Conservation (phyloP, 1,139 yeast genomes). For the Dujonia santamariae region DNA sequence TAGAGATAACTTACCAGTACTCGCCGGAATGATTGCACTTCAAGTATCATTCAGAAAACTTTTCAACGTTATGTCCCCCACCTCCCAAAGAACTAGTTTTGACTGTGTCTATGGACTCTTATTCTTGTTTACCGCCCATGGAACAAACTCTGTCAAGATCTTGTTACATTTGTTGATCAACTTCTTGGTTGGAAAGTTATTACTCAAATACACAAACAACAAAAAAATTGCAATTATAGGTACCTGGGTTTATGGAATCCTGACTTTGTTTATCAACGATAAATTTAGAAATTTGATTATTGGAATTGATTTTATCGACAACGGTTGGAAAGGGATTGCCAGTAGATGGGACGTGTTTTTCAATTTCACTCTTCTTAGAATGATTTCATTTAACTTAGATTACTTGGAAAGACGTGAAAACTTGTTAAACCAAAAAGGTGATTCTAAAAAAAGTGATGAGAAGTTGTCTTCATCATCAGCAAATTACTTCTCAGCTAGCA, state of each 20-base stretch:
- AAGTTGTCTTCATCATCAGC: not conserved
- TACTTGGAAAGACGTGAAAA: conserved; percentile 46
- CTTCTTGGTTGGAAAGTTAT: conserved; percentile 50
- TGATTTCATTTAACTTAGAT: conserved; percentile 82
- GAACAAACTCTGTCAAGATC: conserved; percentile 65
- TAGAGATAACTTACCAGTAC: conserved; percentile 69
- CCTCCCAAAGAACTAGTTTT: conserved; percentile 45
- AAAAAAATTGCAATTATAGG: conserved; percentile 27
- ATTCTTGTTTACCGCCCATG: conserved; percentile 77
- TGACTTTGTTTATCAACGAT: conserved; percentile 76
- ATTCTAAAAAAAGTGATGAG: not conserved
- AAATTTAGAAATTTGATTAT: conserved; percentile 52
- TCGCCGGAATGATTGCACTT: conserved; percentile 48
- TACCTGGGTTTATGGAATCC: conserved; percentile 79
- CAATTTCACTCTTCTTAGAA: conserved; percentile 81
- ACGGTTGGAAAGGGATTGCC: conserved; percentile 67
- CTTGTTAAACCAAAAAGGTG: conserved; percentile 14
- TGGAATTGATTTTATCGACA: conserved; percentile 52
- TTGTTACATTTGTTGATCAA: conserved; percentile 53
- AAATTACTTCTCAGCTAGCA: no score
- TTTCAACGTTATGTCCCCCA: conserved; percentile 17
- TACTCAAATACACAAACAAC: conserved; percentile 14
- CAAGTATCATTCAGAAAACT: conserved; percentile 54
- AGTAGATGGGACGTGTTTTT: conserved; percentile 94
- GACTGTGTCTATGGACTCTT: conserved; percentile 71